These are phyloP conservation scores for Hymenoscyphus linearis DNA, from an alignment of 2,329 filamentous ascomycete species.

Conservation along the genomic window DNA sequence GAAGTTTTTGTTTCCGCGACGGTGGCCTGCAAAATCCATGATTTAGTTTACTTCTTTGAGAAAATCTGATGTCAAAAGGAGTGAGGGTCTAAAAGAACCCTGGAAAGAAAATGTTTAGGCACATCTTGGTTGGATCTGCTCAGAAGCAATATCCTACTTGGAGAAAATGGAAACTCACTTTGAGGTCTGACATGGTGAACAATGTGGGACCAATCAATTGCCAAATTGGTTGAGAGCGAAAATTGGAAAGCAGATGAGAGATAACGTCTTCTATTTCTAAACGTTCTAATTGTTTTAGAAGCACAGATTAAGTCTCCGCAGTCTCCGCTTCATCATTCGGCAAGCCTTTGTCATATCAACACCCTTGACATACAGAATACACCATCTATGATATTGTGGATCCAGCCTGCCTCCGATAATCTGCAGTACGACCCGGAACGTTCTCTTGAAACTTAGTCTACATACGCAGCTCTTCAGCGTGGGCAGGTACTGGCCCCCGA, in stretches of 20 bases:
- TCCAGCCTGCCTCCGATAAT: neutral
- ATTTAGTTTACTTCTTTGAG: too few relatives aligned
- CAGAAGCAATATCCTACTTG: too few relatives aligned
- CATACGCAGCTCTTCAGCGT: too few relatives aligned
- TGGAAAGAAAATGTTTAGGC: too few relatives aligned
- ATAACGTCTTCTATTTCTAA: neutral
- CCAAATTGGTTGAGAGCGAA: neutral
- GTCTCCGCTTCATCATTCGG: too few relatives aligned
- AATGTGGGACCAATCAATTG: neutral
- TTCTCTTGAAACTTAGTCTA: too few relatives aligned
- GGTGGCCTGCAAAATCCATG: slow-evolving; percentile 37
- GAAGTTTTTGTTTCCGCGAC: slow-evolving; percentile 53
- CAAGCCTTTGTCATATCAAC: too few relatives aligned
- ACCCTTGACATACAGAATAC: neutral
- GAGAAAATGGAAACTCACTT: slow-evolving; percentile 23
- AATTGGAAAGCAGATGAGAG: neutral
- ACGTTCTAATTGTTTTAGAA: neutral
- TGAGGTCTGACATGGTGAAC: slow-evolving; percentile 60
- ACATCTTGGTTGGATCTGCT: too few relatives aligned
- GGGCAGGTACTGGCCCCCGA: too few relatives aligned
- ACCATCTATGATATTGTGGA: neutral
- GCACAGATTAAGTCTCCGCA: neutral
- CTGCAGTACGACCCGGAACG: neutral
- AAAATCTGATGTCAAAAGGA: too few relatives aligned
- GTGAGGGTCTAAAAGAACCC: too few relatives aligned